Conservation (phyloP, 2,329 filamentous ascomycete species). For the Alternaria sp. region DNA sequence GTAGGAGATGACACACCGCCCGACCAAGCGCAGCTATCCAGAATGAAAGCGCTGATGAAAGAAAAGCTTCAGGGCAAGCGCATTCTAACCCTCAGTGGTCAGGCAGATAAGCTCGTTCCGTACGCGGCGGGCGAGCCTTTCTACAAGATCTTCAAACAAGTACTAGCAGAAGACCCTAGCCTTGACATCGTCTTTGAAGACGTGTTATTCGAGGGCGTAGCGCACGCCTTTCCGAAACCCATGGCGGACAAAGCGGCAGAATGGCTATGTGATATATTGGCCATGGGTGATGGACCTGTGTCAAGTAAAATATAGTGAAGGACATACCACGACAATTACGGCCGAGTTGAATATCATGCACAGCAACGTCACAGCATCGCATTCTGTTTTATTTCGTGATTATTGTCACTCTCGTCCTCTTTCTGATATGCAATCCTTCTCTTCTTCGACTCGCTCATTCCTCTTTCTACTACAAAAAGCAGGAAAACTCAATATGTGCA, state of each 20-base stretch:
- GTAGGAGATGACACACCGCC: slow-evolving; percentile 37
- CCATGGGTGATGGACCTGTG: slow-evolving; percentile 18
- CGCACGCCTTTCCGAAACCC: slow-evolving; percentile 71
- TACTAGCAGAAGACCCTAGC: slow-evolving; percentile 61
- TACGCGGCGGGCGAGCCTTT: slow-evolving; percentile 69
- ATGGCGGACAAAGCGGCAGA: slow-evolving; percentile 73
- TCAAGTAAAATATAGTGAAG: slow-evolving; percentile 40
- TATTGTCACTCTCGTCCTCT: background rate
- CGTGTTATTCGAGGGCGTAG: slow-evolving; percentile 71
- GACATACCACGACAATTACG: background rate
- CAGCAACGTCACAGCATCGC: background rate
- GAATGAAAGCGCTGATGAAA: slow-evolving; percentile 46
- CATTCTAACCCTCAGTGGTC: slow-evolving; percentile 60
- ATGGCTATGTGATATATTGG: slow-evolving; percentile 65
- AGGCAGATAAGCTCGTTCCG: slow-evolving; percentile 77
- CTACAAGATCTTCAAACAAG: slow-evolving; percentile 65
- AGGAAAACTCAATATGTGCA: background rate
- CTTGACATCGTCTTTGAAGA: slow-evolving; percentile 68
- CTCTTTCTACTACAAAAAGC: background rate
- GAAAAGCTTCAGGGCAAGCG: slow-evolving; percentile 58
- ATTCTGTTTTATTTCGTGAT: background rate
- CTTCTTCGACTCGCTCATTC: too few relatives aligned
- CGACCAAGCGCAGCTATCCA: slow-evolving; percentile 47
- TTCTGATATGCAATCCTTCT: too few relatives aligned
- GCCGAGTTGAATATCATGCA: background rate